phyloP scores from a whole-genome alignment of 2,329 filamentous ascomycete species.

The Aspergillus fumigatiaffinis region DNA sequence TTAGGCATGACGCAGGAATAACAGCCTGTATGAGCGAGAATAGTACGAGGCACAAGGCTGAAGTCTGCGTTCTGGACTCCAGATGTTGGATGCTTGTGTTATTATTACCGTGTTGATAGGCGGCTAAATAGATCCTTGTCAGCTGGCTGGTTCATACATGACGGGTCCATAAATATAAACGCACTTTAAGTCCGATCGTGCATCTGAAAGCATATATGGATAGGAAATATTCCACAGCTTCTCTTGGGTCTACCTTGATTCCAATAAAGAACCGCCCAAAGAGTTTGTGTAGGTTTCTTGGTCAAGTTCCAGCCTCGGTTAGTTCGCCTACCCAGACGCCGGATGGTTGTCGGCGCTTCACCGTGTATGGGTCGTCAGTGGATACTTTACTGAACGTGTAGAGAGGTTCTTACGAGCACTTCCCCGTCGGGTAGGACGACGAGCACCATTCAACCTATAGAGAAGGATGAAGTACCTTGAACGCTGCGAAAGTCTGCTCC shows the following conservation, averaged over 20 bases:
- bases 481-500: not conserved
- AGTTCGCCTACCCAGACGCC: not conserved
- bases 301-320: not conserved
- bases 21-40: not conserved
- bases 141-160: not conserved
- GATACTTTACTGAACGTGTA: not conserved
- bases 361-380: slow-evolving; percentile 1
- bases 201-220: not conserved
- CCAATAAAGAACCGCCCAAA: not conserved
- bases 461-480: not conserved
- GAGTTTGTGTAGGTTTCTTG: not conserved
- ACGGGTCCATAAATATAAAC: not conserved
- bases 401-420: not conserved
- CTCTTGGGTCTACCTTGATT: not conserved
- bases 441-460: not conserved
- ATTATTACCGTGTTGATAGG: not conserved
- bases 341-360: not conserved
- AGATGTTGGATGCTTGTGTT: not conserved
- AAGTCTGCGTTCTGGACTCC: not conserved
- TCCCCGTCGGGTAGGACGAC: not conserved
- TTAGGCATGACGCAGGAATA: not conserved
- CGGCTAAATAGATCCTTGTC: not conserved
- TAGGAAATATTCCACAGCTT: not conserved
- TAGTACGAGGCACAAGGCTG: not conserved
- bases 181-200: not conserved